Evolutionary conservation across 495 filamentous ascomycete genomes (phyloP).

Genomic region (Immersiella caudata): DNA sequence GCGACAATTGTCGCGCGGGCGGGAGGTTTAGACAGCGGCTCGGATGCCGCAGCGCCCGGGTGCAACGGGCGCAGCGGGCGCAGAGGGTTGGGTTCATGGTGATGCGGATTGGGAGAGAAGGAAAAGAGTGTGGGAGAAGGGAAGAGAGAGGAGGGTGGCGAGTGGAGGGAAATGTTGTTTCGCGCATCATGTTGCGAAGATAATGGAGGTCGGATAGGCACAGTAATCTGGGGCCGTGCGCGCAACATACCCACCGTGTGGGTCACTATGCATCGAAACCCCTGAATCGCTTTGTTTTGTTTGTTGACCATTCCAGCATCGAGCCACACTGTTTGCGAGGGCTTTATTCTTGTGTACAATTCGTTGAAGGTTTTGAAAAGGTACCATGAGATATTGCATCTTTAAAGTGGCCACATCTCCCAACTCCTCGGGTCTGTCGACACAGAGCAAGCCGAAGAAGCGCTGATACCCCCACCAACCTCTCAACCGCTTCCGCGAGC

Average conservation of each 20-base stretch:
- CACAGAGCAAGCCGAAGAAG: too few species aligned
- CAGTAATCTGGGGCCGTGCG: background rate
- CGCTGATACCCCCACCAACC: too few species aligned
- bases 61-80: slow-evolving; percentile 10
- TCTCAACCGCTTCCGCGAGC: too few species aligned
- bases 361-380: too few species aligned
- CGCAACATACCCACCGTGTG: background rate
- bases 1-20: slow-evolving; percentile 4
- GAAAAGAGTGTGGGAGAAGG: background rate
- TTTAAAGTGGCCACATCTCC: too few species aligned
- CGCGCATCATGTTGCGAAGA: background rate
- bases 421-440: too few species aligned
- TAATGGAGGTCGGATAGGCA: background rate
- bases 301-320: background rate
- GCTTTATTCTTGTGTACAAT: too few species aligned
- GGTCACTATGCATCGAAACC: background rate
- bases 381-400: too few species aligned
- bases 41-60: slow-evolving; percentile 16
- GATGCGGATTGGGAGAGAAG: background rate
- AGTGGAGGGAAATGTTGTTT: background rate
- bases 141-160: background rate
- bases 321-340: too few species aligned
- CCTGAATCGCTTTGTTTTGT: background rate
- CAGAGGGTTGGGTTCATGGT: slow-evolving; percentile 19
- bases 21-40: background rate